Conservation (phyloP, 306 rosid species). For the Quercus rubra region DNA sequence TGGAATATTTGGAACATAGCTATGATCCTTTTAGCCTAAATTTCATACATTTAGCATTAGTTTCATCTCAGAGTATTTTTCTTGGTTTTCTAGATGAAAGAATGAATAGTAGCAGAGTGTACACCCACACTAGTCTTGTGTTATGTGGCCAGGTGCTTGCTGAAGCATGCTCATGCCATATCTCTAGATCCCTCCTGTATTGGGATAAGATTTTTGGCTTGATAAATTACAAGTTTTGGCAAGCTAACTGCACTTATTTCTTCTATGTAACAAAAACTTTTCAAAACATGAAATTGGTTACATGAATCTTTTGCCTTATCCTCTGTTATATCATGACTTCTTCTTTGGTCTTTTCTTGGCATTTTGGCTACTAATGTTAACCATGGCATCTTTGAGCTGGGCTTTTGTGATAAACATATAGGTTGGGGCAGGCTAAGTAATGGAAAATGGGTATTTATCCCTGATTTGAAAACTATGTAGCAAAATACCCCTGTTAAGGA, state of each 20-base stretch:
- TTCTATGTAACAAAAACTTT: background rate
- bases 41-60: background rate
- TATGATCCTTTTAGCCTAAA: background rate
- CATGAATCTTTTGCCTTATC: background rate
- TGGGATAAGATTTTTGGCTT: background rate
- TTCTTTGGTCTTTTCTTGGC: background rate
- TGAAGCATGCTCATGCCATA: background rate
- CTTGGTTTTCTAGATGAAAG: background rate
- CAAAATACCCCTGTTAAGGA: too few species aligned
- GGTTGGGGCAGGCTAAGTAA: background rate
- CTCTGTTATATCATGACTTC: background rate
- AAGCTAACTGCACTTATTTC: background rate
- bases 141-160: background rate
- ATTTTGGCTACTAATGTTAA: background rate
- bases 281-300: background rate
- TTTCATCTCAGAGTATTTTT: too few species aligned
- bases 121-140: too few species aligned
- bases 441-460: too few species aligned
- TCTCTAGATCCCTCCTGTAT: background rate
- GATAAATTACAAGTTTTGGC: too few species aligned
- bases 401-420: background rate
- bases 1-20: background rate
- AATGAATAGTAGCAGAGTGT: too few species aligned
- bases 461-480: too few species aligned
- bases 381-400: background rate